Base-by-base conservation (phyloP, 257 asterid genomes). In the Oldenlandia corymbosa region DNA sequence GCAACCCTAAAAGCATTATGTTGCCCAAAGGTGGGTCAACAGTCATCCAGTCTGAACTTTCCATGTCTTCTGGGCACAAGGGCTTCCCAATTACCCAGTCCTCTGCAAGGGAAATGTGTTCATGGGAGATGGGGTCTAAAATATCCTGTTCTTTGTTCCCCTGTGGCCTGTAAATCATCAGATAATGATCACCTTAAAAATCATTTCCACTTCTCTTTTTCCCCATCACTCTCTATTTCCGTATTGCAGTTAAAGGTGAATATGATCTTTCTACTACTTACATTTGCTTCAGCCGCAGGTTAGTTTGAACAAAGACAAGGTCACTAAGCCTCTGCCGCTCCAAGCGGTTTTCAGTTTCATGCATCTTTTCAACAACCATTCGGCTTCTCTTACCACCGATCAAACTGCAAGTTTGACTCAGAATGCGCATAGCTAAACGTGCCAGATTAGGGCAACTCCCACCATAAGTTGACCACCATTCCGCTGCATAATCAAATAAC, bases 401-500 rank as follows among this genome's bases (percentile, higher is more conserved):
- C 83, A 93, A 80, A 77, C 92, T 71, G 79, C 97, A 87, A 16
- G 99, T 93, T 77, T 93, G 99, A 71, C 95, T 87, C 58, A 93
- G 95, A 76, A 90, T 80, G 45, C 88, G 95, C 62, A 75, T 75
- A 59, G 96, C 95, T 79, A 93, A 64, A 48, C 91, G 96, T 67
- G 94, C 87, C 81, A 93, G 78, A 80, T 81, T 90, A 13, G 97
- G 95, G 76, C 97, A 87, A 34, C 91, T 86, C 71, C 96, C 97
- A 48, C 97, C 99, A 68, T 90, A 93, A 28, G 89, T 78, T 27
- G 81, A 72, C 99, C 97, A 93, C 99, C 99, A 93, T 73, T 90
- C 97, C 69, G 86, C 99, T 92, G 70, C 70, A 75, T 65, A 53
- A 54, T 43, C 53, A 58, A 41, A 52, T 37, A 16, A 41, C 75